Percentiles rank a stretch among this genome's conserved stretches.
Conservation (phyloP, 1,139 yeast species). For the Suhomyces maxii region DNA sequence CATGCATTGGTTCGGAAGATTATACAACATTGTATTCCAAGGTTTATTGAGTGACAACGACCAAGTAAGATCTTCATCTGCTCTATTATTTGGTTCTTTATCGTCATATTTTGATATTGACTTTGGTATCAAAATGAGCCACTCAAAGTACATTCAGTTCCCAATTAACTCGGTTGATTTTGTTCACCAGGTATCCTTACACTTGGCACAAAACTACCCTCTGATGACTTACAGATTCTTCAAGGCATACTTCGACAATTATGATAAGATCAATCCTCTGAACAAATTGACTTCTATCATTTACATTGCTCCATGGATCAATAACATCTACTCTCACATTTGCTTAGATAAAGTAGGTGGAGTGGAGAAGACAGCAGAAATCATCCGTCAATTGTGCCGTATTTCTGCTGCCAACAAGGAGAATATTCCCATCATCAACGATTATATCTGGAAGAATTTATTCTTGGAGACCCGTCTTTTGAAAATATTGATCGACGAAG, state of each 20-base stretch:
- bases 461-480: conserved; percentile 62
- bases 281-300: conserved; percentile 44
- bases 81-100: conserved; percentile 62
- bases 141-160: conserved; percentile 65
- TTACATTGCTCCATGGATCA: conserved; percentile 78
- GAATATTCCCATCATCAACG: conserved; percentile 37
- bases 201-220: conserved; percentile 58
- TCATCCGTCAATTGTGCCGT: conserved; percentile 64
- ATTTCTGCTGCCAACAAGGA: conserved; percentile 55
- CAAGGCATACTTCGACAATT: conserved; percentile 59
- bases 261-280: conserved; percentile 41
- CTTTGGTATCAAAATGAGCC: conserved; percentile 57
- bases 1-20: conserved; percentile 54
- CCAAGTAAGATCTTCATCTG: conserved; percentile 64
- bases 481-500: conserved; percentile 65
- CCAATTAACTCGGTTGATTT: conserved; percentile 71
- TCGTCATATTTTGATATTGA: conserved; percentile 61
- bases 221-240: conserved; percentile 63
- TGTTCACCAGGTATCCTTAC: conserved; percentile 59
- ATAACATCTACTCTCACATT: conserved; percentile 61
- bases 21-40: conserved; percentile 65
- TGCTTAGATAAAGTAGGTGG: conserved; percentile 59
- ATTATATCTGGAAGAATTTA: conserved; percentile 70
- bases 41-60: conserved; percentile 63
- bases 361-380: conserved; percentile 57